Evolutionary conservation across 495 filamentous ascomycete genomes (phyloP).

Genomic region (Neurospora cerealis): DNA sequence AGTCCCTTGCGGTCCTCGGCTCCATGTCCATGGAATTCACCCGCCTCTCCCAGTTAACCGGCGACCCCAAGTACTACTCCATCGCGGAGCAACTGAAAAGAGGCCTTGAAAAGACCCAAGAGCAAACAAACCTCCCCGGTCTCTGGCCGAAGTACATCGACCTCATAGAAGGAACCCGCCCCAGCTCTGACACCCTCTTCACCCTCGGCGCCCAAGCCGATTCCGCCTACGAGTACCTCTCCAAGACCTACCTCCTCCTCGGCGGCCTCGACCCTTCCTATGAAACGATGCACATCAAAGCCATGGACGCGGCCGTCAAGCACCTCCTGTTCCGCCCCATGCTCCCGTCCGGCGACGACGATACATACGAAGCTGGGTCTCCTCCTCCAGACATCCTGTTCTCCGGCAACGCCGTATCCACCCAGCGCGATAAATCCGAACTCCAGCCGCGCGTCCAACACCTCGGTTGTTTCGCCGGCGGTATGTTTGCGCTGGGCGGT

Average conservation of each 20-base stretch:
- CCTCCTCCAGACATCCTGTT: constrained; percentile 57
- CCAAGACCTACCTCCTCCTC: constrained; percentile 49
- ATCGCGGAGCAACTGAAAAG: constrained; percentile 70
- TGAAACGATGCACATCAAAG: constrained; percentile 35
- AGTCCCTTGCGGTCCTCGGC: constrained; percentile 56
- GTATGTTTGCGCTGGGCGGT: constrained; percentile 83
- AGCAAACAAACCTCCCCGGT: constrained; percentile 59
- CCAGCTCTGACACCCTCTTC: constrained; percentile 34
- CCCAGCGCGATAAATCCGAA: constrained; percentile 9
- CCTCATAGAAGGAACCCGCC: constrained; percentile 17
- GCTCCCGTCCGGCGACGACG: constrained; percentile 35
- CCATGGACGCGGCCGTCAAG: constrained; percentile 53
- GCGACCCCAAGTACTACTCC: constrained; percentile 72
- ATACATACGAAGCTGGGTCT: background rate
- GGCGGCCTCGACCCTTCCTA: constrained; percentile 31
- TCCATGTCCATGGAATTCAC: constrained; percentile 81
- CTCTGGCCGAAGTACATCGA: constrained; percentile 75
- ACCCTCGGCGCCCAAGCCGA: constrained; percentile 66
- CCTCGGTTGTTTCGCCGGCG: constrained; percentile 70
- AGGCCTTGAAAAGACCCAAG: constrained; percentile 59
- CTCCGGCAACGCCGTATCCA: constrained; percentile 31
- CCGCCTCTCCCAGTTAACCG: constrained; percentile 72
- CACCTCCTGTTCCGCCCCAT: constrained; percentile 60
- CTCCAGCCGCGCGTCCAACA: constrained; percentile 36
- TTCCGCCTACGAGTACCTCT: constrained; percentile 83